Conservation (phyloP, 1,284 basidiomycete species). For the Ustilago bromivora region DNA sequence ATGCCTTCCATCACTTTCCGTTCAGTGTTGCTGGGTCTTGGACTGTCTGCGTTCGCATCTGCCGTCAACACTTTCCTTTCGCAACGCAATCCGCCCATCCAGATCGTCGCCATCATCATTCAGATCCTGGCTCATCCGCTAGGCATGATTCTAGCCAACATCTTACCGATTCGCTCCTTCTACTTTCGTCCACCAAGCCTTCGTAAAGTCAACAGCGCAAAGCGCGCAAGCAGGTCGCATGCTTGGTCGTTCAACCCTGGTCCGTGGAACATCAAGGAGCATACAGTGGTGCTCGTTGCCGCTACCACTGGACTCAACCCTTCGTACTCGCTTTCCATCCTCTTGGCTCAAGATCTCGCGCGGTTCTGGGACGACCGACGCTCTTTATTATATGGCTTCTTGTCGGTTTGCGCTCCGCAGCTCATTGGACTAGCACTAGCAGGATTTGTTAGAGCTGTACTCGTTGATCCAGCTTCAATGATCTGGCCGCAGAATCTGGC, state of each 20-base stretch:
- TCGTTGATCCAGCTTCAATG: slow-evolving; percentile 63
- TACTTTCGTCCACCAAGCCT: slow-evolving; percentile 20
- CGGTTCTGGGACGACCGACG: slow-evolving; percentile 69
- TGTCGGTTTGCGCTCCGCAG: slow-evolving; percentile 71
- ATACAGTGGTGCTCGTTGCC: slow-evolving; percentile 55
- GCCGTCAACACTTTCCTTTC: slow-evolving; percentile 61
- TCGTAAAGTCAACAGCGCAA: not conserved
- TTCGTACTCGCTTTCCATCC: slow-evolving; percentile 75
- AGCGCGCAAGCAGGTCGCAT: slow-evolving; percentile 6
- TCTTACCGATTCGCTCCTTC: slow-evolving; percentile 50
- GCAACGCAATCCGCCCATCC: slow-evolving; percentile 59
- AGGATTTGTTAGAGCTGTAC: slow-evolving; percentile 47
- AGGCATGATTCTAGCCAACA: slow-evolving; percentile 47
- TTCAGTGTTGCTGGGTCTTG: slow-evolving; percentile 54
- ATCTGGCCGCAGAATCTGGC: slow-evolving; percentile 64
- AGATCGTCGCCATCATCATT: slow-evolving; percentile 54
- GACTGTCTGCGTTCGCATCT: slow-evolving; percentile 53
- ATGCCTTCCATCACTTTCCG: slow-evolving; percentile 65
- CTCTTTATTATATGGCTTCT: slow-evolving; percentile 69
- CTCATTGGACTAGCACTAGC: slow-evolving; percentile 62
- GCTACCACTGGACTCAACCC: slow-evolving; percentile 46
- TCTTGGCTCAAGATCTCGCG: slow-evolving; percentile 67
- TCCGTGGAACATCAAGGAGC: slow-evolving; percentile 66
- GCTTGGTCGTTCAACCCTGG: slow-evolving; percentile 59
- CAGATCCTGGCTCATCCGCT: slow-evolving; percentile 59